Percentiles rank a stretch among this genome's conserved stretches.
These are phyloP conservation scores for Teratosphaeria zuluensis DNA, from an alignment of 2,329 filamentous ascomycete species.

Conservation along the genomic window DNA sequence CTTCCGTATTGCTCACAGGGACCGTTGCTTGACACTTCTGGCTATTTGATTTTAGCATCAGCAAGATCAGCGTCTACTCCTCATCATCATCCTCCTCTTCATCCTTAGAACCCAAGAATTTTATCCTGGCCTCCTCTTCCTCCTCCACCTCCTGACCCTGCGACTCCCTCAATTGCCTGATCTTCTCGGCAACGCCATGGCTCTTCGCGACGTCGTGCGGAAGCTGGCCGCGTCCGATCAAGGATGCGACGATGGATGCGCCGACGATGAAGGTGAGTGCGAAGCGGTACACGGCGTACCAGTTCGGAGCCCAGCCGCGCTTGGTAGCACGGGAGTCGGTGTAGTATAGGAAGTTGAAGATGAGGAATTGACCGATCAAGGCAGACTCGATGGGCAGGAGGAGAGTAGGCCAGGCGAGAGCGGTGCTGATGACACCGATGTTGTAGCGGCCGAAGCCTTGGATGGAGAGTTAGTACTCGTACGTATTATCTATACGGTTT, in stretches of 20 bases:
- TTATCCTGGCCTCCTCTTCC: conserved; percentile 22
- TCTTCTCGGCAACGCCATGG: conserved; percentile 36
- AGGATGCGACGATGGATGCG: conserved; percentile 64
- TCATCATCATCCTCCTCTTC: conserved; percentile 17
- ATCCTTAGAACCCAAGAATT: conserved; percentile 19
- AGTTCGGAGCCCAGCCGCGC: conserved; percentile 68
- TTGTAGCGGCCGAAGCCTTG: conserved; percentile 60
- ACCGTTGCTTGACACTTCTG: neutral
- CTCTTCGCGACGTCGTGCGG: conserved; percentile 43
- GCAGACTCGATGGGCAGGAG: conserved; percentile 77
- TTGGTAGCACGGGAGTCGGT: conserved; percentile 64
- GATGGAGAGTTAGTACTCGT: neutral
- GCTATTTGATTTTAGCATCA: neutral
- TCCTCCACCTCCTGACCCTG: conserved; percentile 24
- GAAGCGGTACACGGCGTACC: conserved; percentile 87
- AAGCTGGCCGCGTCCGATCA: conserved; percentile 76
- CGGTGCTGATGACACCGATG: conserved; percentile 70
- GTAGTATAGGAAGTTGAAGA: conserved; percentile 80
- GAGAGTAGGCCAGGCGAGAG: conserved; percentile 82
- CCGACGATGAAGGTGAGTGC: conserved; percentile 86
- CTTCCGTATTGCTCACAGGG: neutral
- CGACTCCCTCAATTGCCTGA: conserved; percentile 38
- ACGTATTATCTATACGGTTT: neutral
- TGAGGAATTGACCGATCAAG: conserved; percentile 73
- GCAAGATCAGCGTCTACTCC: neutral